phyloP scores from a whole-genome alignment of 106 monocot genomes.

The Triglochin maritima region DNA sequence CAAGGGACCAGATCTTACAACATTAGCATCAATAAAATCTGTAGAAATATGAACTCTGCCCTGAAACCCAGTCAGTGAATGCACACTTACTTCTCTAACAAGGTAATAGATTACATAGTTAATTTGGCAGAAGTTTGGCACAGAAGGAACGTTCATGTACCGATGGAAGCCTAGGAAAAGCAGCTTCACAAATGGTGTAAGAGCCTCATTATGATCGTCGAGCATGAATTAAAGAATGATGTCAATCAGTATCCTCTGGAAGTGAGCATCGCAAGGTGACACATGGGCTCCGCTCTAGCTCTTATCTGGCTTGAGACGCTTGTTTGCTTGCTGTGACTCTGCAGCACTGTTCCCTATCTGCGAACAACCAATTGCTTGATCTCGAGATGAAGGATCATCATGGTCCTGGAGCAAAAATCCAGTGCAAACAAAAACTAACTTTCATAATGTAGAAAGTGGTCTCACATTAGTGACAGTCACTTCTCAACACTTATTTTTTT shows the following conservation, averaged over 20 bases:
- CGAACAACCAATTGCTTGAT: constrained; percentile 3
- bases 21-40: neutral
- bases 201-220: neutral
- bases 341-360: constrained; percentile 1
- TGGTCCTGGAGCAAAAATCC: constrained; percentile 3
- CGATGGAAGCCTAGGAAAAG: constrained; percentile 2
- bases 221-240: constrained; percentile 6
- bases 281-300: neutral
- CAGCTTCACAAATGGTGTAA: constrained; percentile 10
- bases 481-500: no score
- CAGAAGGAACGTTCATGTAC: neutral
- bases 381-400: neutral
- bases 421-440: neutral
- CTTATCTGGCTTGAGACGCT: constrained; percentile 8
- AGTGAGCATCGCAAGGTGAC: neutral
- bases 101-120: neutral
- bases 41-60: no score
- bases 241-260: neutral
- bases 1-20: neutral
- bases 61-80: no score
- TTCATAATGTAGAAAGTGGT: neutral
- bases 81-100: no score
- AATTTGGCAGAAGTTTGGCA: neutral
- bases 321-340: constrained; percentile 5
- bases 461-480: no score